Evolutionary conservation across 306 rosid genomes (phyloP), one percentile per base, ranked within the genome.

Genomic region (Prunus kanzakura): DNA sequence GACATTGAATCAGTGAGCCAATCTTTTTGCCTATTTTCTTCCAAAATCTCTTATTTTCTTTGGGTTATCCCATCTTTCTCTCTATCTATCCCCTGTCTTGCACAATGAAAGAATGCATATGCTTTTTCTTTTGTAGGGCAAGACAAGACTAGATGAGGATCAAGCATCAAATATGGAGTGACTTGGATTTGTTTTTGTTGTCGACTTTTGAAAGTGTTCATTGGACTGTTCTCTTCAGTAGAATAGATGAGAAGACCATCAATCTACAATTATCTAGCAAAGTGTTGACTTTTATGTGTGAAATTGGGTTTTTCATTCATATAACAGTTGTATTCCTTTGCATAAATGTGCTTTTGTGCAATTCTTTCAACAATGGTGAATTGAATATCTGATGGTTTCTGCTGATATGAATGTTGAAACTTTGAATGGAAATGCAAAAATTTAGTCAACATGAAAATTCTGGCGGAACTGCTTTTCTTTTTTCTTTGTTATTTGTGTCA

Each of bases 111-210:
- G 87, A 87, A 85, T 87, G 82, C 82, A 76, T 75, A 84, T 77
- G 81, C 76, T 86, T 88, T 87, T 86, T 80, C 67, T 82, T 88
- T 86, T 87, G 89, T 88, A 90, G 96, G 91, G 87, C 87, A 88
- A 90, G 96, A 92, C 87, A 86, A 90, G 89, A 88, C 90, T 90
- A 92, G 96, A 88, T 92, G 97, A 92, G 85, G 96, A 87, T 77
- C 85, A 55, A 82, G 90, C 84, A 83, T 82, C 93, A 81, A 78
- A 85, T 84, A 74, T 82, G 91, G 86, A 80, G 76, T 82, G 77
- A 81, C 83, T 78, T 83, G 81, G 88, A 79, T 83, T 85, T 82
- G 69, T 84, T 84, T 84, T 79, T 81, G 77, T 60, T 84, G 79
- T 86, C 69, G 55, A 82, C 77, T 77, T 80, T 66, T 87, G 75